Conservation (phyloP, 768 basidiomycete species). For the Tricholomella constricta region DNA sequence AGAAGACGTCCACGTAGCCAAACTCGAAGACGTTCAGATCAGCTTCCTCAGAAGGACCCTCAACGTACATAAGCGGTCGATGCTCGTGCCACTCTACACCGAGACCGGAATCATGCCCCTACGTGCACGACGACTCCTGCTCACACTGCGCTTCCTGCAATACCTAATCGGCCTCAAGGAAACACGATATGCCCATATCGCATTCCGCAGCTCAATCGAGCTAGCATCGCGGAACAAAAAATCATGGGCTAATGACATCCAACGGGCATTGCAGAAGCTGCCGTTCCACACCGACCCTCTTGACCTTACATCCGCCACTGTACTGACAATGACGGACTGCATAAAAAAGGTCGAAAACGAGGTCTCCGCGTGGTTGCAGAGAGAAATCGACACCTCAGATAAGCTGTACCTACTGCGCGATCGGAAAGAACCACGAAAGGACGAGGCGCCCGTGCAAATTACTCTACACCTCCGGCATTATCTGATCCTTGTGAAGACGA, state of each 20-base stretch:
- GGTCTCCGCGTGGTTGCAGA: background rate
- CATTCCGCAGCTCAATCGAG: background rate
- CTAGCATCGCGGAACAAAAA: background rate
- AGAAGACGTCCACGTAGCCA: slow-evolving; percentile 1
- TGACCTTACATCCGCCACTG: background rate
- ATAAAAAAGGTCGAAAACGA: background rate
- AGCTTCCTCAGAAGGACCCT: slow-evolving; percentile 23
- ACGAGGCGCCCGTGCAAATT: background rate
- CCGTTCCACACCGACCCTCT: background rate
- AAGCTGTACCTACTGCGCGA: slow-evolving; percentile 1
- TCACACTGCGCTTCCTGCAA: background rate
- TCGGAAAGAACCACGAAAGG: background rate
- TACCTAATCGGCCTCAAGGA: background rate
- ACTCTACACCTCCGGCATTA: background rate
- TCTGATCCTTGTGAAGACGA: background rate
- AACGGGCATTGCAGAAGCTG: background rate
- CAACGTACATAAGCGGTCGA: slow-evolving; percentile 10
- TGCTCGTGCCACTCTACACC: background rate
- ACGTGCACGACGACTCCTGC: background rate
- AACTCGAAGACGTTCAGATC: slow-evolving; percentile 19
- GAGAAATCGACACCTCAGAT: background rate
- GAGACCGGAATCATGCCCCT: background rate
- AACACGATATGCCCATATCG: background rate
- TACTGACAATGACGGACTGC: background rate
- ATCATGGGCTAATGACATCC: background rate